Conservation (phyloP, 768 basidiomycete species). For the Amanita inopinata region DNA sequence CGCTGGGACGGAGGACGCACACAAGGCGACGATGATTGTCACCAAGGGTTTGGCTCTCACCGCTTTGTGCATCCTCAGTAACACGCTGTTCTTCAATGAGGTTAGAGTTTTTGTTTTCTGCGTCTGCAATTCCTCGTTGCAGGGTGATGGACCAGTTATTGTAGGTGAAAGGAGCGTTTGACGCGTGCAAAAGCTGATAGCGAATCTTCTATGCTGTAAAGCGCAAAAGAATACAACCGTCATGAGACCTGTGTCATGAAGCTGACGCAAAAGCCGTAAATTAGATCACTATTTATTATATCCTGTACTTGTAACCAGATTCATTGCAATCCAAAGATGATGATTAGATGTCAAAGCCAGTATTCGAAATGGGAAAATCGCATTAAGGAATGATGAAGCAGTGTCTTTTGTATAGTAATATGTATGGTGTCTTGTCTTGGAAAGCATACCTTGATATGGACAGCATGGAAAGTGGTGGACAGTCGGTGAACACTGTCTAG, state of each 20-base stretch:
- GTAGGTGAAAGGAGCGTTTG: conserved; percentile 19
- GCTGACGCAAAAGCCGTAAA: neutral
- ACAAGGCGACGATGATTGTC: conserved; percentile 44
- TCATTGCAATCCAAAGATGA: no score
- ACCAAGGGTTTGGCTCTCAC: conserved; percentile 55
- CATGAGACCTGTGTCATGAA: neutral
- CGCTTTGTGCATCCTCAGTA: conserved; percentile 48
- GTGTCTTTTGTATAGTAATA: no score
- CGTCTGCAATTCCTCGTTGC: neutral
- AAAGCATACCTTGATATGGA: neutral
- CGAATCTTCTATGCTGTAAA: neutral
- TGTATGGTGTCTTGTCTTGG: neutral
- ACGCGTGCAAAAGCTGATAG: conserved; percentile 7
- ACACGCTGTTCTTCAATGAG: conserved; percentile 45
- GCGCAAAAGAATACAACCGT: neutral
- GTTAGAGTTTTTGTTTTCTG: conserved; percentile 22
- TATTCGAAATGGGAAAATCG: neutral
- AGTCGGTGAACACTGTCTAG: no score
- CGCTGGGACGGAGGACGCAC: conserved; percentile 51
- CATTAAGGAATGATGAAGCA: no score
- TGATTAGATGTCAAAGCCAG: neutral
- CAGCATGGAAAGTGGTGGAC: no score
- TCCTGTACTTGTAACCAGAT: conserved; percentile 9
- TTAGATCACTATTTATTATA: conserved; percentile 3
- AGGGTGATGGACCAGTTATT: neutral